Base-by-base conservation (phyloP, 73 alveolate species). In the Paramecium primaurelia region DNA sequence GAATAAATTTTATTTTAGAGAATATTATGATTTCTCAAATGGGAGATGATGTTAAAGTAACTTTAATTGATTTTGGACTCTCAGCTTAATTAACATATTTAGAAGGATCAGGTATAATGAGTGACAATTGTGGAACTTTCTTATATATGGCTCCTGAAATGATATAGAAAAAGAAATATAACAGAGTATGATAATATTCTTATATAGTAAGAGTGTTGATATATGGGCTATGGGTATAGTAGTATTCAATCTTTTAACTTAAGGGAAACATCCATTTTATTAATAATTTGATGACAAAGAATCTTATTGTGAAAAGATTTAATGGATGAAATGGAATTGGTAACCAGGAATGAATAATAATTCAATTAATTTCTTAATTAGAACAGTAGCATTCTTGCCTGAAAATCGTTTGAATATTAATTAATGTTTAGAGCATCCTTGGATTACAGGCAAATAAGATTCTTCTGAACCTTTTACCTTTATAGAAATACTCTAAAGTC, bases 61-160 rank as follows among this genome's bases (percentile, higher is more conserved):
- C 87, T 0, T 16, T 73, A 22, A 73, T 73, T 18, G 87, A 73
- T 38, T 73, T 73, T 40, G 87, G 87, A 37, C 59, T 73, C 1
- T 73, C 87, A 38, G 87, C 87, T 3, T 14, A 73, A 14, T 34
- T 73, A 8, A 44, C 34, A 0, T 73, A 37, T 38, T 25, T 64
- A 9, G 84, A 64, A 32, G 87, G 59, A 16, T 36, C 37, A 0
- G 87, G 87, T 1, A 36, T 73, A 6, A 37, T 73, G 87, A 73
- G 89, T 86, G 97, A 92, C 51, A 92, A 94, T 86, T 94, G 97
- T 77, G 97, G 97, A 3, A 94, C 97, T 30, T 92, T 86, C 59
- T 58, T 94, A 54, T 94, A 92, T 60, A 94, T 94, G 97, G 95
- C 97, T 4, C 97, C 97, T 2, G 97, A 94, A 64, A 88, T 92